Evolutionary conservation across 257 asterid species (phyloP), one percentile per base, ranked within the genome.

Genomic region (Datura wrightii): DNA sequence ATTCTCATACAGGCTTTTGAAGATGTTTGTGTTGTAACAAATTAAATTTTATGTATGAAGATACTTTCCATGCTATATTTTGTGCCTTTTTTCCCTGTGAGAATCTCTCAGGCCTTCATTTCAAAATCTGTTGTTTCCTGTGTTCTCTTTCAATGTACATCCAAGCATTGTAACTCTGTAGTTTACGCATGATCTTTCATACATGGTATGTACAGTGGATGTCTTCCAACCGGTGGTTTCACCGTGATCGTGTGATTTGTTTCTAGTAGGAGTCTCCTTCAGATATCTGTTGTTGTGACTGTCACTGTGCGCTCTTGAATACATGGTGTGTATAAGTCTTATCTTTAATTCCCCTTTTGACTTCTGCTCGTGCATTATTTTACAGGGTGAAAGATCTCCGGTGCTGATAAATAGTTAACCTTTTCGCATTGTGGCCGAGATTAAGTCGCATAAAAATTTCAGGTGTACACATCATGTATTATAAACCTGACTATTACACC

Each of bases 1-100:
- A 50, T 76, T 31, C 46, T 76, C 62, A 50, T 76, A 76, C 62
- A 76, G 82, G 44, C 62, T 76, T 76, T 76, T 2, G 82, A 76
- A 76, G 60, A 50, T 76, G 41, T 62, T 24, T 50, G 82, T 50
- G 79, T 71, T 55, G 44, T 41, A 11, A 74, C 60, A 50, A 74
- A 50, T 74, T 74, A 48, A 14, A 31, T 54, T 69, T 16, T 31
- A 48, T 76, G 82, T 76, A 50, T 76, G 62, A 52, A 52, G 46
- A 50, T 37, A 50, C n/a, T 31, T 24, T 37, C 82, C 31, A 6
- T 76, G 63, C 46, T 50, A 14, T 41, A 48, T 13, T 50, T 50
- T 31, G 31, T 50, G 82, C 46, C 31, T 7, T 8, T 36, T 15
- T 15, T 3, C 3, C 78, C 37, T 48, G 59, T 31, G 62, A 24